phyloP scores from a whole-genome alignment of 163 green algal species.

The Chlamydomonas reinhardtii region DNA sequence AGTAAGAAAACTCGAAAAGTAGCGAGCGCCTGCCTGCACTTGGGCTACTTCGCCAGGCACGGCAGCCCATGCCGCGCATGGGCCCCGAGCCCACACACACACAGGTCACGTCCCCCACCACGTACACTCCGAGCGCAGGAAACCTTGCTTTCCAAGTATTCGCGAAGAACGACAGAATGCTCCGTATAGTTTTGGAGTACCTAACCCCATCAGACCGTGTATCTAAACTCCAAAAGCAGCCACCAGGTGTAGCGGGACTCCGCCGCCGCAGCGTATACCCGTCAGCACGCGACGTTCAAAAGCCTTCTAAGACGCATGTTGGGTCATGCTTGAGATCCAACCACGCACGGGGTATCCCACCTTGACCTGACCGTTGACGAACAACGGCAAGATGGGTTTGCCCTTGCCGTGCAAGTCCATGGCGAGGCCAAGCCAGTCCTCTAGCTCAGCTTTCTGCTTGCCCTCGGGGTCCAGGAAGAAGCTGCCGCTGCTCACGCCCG shows the following conservation, averaged over 20 bases:
- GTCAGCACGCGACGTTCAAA: not conserved
- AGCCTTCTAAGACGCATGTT: not conserved
- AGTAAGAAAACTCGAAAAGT: not conserved
- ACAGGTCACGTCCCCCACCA: too few relatives aligned
- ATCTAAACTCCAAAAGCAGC: not conserved
- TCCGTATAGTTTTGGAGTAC: not conserved
- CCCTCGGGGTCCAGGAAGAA: constrained; percentile 35
- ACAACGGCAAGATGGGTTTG: constrained; percentile 17
- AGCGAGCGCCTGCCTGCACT: too few relatives aligned
- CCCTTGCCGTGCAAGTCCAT: constrained; percentile 15
- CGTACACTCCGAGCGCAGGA: not conserved
- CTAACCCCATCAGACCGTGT: not conserved
- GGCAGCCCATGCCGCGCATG: not conserved
- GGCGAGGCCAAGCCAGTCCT: constrained; percentile 10
- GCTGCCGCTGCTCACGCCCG: not conserved
- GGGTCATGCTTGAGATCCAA: not conserved
- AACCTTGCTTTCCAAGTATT: not conserved
- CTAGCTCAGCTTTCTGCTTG: constrained; percentile 1
- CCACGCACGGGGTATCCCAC: not conserved
- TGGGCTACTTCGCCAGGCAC: too few relatives aligned
- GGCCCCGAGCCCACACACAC: too few relatives aligned
- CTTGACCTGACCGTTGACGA: constrained; percentile 29
- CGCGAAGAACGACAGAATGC: not conserved
- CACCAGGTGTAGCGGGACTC: not conserved
- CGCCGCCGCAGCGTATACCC: not conserved